phyloP scores from a whole-genome alignment of 1,284 basidiomycete genomes.

The Fomitopsis schrenkii region DNA sequence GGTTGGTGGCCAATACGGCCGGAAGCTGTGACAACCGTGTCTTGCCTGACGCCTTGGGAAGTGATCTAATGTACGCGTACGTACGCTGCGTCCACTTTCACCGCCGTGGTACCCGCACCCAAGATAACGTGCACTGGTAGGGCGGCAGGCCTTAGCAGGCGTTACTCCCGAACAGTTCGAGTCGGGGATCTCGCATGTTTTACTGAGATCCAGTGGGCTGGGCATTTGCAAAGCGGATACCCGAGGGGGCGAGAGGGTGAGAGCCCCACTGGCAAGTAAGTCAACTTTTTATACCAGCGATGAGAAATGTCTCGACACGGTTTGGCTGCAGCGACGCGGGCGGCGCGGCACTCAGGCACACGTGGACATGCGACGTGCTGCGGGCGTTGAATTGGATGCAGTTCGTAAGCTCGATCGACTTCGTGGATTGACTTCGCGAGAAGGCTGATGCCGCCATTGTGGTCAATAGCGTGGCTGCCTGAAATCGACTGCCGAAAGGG shows the following conservation, averaged over 20 bases:
- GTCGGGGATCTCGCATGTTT: not conserved
- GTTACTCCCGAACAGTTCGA: not conserved
- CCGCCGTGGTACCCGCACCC: not conserved
- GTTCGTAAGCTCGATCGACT: constrained; percentile 32
- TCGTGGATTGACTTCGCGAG: constrained; percentile 67
- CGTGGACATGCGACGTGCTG: not conserved
- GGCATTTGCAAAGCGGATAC: not conserved
- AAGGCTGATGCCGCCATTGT: constrained; percentile 57
- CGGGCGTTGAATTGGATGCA: not conserved
- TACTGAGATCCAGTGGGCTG: not conserved
- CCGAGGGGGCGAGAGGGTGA: not conserved
- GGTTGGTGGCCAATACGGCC: too few species aligned
- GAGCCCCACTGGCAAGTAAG: not conserved
- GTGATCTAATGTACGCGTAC: not conserved
- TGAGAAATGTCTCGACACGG: not conserved
- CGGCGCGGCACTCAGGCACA: not conserved
- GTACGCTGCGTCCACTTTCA: not conserved
- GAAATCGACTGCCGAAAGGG: constrained; percentile 64
- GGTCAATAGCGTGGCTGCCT: constrained; percentile 50
- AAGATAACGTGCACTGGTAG: not conserved
- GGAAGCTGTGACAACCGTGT: not conserved
- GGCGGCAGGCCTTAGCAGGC: not conserved
- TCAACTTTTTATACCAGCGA: constrained; percentile 1
- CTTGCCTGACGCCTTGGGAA: not conserved
- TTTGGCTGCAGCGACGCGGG: not conserved